phyloP scores from a whole-genome alignment of 2,329 filamentous ascomycete species.

The Pseudofabraea citricarpa region DNA sequence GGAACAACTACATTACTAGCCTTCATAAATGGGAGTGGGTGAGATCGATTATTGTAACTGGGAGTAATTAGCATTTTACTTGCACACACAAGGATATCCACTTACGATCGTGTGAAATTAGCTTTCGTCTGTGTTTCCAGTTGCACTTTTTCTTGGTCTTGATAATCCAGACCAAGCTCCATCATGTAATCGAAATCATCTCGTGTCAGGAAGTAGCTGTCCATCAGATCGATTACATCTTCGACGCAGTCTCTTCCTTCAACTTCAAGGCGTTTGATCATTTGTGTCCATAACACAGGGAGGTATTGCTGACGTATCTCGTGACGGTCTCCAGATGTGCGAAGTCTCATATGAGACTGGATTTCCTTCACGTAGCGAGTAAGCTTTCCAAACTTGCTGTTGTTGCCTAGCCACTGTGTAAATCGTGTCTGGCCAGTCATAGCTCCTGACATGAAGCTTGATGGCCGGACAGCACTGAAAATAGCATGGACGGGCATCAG shows the following conservation, averaged over 20 bases:
- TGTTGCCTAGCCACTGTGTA: conserved; percentile 90
- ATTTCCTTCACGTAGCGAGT: conserved; percentile 85
- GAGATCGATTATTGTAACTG: conserved; percentile 80
- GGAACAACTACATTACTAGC: conserved; percentile 70
- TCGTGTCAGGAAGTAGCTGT: conserved; percentile 89
- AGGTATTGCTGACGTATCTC: conserved; percentile 94
- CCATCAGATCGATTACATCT: conserved; percentile 91
- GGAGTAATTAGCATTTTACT: background rate
- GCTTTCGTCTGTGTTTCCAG: conserved; percentile 84
- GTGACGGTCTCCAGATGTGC: conserved; percentile 83
- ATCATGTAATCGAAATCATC: conserved; percentile 93
- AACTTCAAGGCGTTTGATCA: conserved; percentile 67
- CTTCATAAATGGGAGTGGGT: conserved; percentile 96
- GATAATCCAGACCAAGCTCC: conserved; percentile 84
- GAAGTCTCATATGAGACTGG: conserved; percentile 93
- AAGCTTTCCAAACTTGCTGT: conserved; percentile 79
- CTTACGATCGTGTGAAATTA: conserved; percentile 82
- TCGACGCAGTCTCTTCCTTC: conserved; percentile 80
- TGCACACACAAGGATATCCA: conserved; percentile 21
- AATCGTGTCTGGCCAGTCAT: conserved; percentile 69
- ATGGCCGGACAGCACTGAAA: conserved; percentile 89
- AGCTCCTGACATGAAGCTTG: conserved; percentile 80
- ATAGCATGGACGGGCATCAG: conserved; percentile 95
- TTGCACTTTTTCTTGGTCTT: conserved; percentile 69
- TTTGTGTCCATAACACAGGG: conserved; percentile 77